These are phyloP conservation scores for Physaria fendleri DNA, from an alignment of 345 rosid genomes.

Conservation along the genomic window DNA sequence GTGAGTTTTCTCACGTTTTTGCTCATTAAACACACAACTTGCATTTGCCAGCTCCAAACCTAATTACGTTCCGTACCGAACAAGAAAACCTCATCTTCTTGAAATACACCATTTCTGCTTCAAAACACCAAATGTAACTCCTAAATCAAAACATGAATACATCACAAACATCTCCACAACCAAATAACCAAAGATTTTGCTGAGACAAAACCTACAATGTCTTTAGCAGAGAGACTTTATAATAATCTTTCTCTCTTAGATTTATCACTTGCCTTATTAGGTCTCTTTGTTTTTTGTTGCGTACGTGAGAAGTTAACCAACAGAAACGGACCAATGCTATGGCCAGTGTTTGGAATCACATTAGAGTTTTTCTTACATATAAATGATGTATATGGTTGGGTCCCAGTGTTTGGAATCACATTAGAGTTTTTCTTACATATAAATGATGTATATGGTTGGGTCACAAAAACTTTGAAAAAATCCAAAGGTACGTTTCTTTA, in stretches of 20 bases:
- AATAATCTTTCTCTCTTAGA: conserved; percentile 35
- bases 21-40: conserved; percentile 9
- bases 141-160: neutral
- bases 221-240: conserved; percentile 21
- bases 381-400: conserved; percentile 34
- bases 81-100: conserved; percentile 1
- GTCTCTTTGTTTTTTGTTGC: conserved; percentile 48
- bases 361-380: conserved; percentile 30
- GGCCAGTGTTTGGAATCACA: conserved; percentile 63
- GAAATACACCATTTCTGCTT: neutral
- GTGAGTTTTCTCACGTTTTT: neutral
- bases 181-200: neutral
- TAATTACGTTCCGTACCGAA: conserved; percentile 1
- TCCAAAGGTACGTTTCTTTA: conserved; percentile 45
- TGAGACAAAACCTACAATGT: conserved; percentile 8
- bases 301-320: conserved; percentile 38
- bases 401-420: conserved; percentile 56
- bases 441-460: conserved; percentile 38
- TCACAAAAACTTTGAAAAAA: conserved; percentile 34
- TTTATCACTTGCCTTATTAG: conserved; percentile 34
- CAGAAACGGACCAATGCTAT: conserved; percentile 45
- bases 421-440: conserved; percentile 30
- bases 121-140: conserved; percentile 9
- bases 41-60: no score
- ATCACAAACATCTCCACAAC: neutral